phyloP scores from a whole-genome alignment of 2,329 filamentous ascomycete species.

The Colletotrichum camelliae region DNA sequence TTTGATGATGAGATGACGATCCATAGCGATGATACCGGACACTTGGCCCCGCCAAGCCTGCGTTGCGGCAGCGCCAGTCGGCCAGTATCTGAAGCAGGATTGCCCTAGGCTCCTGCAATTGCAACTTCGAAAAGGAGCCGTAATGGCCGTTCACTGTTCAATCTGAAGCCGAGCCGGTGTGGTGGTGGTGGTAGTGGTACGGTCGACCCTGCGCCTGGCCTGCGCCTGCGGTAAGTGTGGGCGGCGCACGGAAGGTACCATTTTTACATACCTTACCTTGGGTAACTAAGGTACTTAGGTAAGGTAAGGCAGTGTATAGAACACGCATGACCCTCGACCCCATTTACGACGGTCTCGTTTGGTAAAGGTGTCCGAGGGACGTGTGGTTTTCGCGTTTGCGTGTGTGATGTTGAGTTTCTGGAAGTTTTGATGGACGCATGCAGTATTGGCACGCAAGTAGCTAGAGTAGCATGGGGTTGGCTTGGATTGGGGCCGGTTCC shows the following conservation, averaged over 20 bases:
- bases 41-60: neutral
- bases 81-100: neutral
- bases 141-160: neutral
- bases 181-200: neutral
- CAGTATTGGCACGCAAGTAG: neutral
- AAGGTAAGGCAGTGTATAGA: neutral
- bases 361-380: neutral
- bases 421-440: neutral
- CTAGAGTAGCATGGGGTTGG: neutral
- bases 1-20: neutral
- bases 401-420: neutral
- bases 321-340: neutral
- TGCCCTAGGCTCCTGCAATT: neutral
- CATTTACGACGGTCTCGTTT: neutral
- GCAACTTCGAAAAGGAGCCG: neutral
- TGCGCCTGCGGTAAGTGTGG: neutral
- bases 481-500: neutral
- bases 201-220: neutral
- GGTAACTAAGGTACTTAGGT: neutral
- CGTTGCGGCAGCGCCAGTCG: neutral
- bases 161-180: constrained; percentile 12
- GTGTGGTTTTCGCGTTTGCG: constrained; percentile 19
- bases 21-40: constrained; percentile 3
- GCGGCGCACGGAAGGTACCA: neutral
- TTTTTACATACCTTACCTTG: neutral